Evolutionary conservation across 2,329 filamentous ascomycete genomes (phyloP), one percentile per base, ranked within the genome.

Genomic region (Bipolaris bicolor): DNA sequence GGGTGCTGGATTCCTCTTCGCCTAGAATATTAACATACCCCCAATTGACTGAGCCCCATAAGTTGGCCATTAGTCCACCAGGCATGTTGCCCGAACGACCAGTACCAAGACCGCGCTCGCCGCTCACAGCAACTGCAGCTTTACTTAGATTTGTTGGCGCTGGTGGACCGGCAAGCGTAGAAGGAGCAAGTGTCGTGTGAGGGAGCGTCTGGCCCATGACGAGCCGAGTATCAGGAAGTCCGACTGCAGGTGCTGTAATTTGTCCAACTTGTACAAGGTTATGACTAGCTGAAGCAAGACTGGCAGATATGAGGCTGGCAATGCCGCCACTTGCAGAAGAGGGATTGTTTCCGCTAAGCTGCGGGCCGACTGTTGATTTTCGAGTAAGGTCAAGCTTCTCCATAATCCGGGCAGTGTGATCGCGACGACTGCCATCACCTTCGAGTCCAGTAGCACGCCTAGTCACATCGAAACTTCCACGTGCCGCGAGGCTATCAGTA

Each of bases 11-110:
- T 26, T 80, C 82, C 44, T 85, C 83, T 18, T 80, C 78, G 64
- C 84, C 84, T 34, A 89, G 73, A 33, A 83, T 82, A 63, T 89
- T 89, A 57, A 90, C 78, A 62, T 86, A 85, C 13, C 86, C 86
- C 91, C 92, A 97, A 45, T 92, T 88, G 55, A 87, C 90, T 69
- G 88, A 96, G 48, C 94, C 94, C 94, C 94, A 98, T 54, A 96
- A 85, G 73, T 98, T 98, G 31, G 93, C 93, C 81, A 97, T 86
- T 60, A 97, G 87, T 13, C 91, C 92, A 48, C 90, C 90, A 1
- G 93, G 91, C 77, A 97, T 86, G 20, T 85, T 85, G 40, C 89
- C 85, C 58, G 80, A 80, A 47, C 79, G 78, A n/a, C 87, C 87
- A 16, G 87, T 76, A 3, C 84, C 84, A 55, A 92, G 81, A 1